Conservation (phyloP, 2,329 filamentous ascomycete genomes). For the Pyrenophora seminiperda region DNA sequence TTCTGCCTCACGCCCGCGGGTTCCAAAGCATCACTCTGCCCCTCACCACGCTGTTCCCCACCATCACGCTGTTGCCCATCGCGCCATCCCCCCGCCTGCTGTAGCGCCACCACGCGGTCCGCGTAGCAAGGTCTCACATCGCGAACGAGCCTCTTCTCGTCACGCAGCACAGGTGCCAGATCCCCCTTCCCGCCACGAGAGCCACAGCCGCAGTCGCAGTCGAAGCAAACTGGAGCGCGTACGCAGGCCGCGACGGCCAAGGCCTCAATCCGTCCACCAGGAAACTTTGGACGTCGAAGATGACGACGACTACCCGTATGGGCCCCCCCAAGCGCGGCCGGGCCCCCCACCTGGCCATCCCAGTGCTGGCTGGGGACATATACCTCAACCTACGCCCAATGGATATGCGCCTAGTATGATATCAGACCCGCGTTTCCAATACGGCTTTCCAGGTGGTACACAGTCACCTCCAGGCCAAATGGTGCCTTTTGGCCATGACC, state of each 20-base stretch:
- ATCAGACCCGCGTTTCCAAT: constrained; percentile 40
- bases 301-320: constrained; percentile 53
- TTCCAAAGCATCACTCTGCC: constrained; percentile 26
- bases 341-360: constrained; percentile 44
- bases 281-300: constrained; percentile 53
- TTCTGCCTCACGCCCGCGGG: constrained; percentile 53
- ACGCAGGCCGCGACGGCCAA: constrained; percentile 37
- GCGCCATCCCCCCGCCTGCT: constrained; percentile 32
- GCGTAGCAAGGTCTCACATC: constrained; percentile 44
- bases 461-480: constrained; percentile 36
- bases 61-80: constrained; percentile 34
- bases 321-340: constrained; percentile 28
- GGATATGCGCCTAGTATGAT: constrained; percentile 48
- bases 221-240: constrained; percentile 39
- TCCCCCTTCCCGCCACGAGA: constrained; percentile 41
- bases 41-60: constrained; percentile 28
- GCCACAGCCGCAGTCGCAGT: constrained; percentile 42
- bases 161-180: constrained; percentile 41
- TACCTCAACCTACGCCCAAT: constrained; percentile 41
- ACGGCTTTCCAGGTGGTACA: constrained; percentile 32
- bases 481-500: constrained; percentile 46
- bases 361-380: constrained; percentile 44
- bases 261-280: constrained; percentile 45
- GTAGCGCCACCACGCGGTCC: constrained; percentile 46
- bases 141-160: constrained; percentile 47